Evolutionary conservation across 148 eudicot species (phyloP).

Genomic region (Rhododendron williamsianum): DNA sequence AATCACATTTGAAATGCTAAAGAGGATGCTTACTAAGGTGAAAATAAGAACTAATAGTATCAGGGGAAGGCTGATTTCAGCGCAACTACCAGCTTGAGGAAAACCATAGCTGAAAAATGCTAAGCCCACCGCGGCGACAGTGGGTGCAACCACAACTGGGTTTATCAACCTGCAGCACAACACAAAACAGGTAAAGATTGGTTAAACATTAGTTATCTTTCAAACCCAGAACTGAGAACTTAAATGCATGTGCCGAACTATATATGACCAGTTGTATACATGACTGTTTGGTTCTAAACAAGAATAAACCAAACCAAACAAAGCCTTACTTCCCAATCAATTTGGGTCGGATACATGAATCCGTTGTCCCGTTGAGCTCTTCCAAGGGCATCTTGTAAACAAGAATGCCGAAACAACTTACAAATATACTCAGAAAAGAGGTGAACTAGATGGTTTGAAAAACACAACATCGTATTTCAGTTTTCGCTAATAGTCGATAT

Average conservation of each 20-base stretch:
- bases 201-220: neutral
- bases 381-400: neutral
- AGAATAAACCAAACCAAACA: neutral
- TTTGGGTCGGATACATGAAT: neutral
- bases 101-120: constrained; percentile 94
- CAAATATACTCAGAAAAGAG: neutral
- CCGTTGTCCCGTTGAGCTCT: neutral
- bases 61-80: constrained; percentile 80
- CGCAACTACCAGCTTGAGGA: constrained; percentile 94
- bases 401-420: neutral
- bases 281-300: neutral
- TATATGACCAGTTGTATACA: neutral
- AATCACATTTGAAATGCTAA: neutral
- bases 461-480: neutral
- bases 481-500: neutral
- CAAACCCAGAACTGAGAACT: neutral
- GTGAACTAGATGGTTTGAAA: neutral
- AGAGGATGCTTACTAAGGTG: constrained; percentile 58
- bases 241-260: neutral
- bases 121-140: constrained; percentile 81
- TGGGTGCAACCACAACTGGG: constrained; percentile 91
- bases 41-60: constrained; percentile 70
- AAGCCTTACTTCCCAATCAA: neutral
- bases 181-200: neutral
- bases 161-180: constrained; percentile 63